phyloP scores from a whole-genome alignment of 2,329 filamentous ascomycete species.

The Amauroascus niger region DNA sequence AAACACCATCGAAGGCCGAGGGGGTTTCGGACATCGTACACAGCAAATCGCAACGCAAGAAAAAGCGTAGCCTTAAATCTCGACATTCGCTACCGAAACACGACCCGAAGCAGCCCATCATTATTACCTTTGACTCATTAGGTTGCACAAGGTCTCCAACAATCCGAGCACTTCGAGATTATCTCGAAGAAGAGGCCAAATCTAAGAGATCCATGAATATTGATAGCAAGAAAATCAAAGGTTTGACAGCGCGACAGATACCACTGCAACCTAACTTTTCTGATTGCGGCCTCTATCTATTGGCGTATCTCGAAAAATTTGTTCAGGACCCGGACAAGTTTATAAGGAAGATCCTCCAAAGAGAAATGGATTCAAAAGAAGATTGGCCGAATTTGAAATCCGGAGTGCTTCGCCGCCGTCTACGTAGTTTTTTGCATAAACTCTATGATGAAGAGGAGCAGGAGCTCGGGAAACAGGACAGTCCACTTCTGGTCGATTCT shows the following conservation, averaged over 20 bases:
- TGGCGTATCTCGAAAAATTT: constrained; percentile 78
- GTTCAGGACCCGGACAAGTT: constrained; percentile 64
- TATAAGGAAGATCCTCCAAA: constrained; percentile 54
- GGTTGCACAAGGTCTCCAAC: constrained; percentile 55
- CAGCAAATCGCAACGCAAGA: constrained; percentile 14
- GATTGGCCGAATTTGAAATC: constrained; percentile 49
- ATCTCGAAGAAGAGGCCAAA: constrained; percentile 63
- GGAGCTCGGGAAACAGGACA: constrained; percentile 1
- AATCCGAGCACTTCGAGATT: constrained; percentile 61
- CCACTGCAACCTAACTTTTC: constrained; percentile 74
- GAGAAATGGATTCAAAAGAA: constrained; percentile 48
- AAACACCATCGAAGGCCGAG: constrained; percentile 1
- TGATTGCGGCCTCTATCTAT: constrained; percentile 80
- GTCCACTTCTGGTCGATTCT: constrained; percentile 12
- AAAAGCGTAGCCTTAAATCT: constrained; percentile 20
- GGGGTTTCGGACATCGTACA: constrained; percentile 5
- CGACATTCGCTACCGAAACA: constrained; percentile 32
- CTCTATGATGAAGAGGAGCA: constrained; percentile 50
- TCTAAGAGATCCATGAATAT: constrained; percentile 48
- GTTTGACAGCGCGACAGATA: constrained; percentile 63
- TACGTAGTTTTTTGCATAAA: constrained; percentile 56
- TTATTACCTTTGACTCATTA: constrained; percentile 83
- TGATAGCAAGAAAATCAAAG: constrained; percentile 40
- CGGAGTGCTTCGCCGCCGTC: constrained; percentile 51
- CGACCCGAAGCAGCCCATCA: constrained; percentile 51